Evolutionary conservation across 306 rosid genomes (phyloP).

Genomic region (Gastrolobium bilobum): DNA sequence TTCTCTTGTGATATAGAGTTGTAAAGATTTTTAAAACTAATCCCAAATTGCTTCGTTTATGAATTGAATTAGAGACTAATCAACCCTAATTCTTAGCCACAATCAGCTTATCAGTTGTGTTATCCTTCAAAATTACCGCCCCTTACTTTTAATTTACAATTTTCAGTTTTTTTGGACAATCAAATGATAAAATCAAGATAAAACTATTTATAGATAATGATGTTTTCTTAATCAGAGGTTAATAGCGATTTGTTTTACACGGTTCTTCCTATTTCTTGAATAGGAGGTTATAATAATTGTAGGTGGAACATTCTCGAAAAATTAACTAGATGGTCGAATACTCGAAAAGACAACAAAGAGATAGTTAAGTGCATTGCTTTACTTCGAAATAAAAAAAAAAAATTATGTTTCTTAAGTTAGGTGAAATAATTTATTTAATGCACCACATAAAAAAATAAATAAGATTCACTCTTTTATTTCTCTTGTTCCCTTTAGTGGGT

Average conservation of each 20-base stretch:
- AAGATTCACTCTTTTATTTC: too few species aligned
- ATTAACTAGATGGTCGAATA: background rate
- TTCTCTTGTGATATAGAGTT: too few species aligned
- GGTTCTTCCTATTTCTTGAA: background rate
- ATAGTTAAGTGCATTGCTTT: background rate
- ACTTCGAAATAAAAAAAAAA: background rate
- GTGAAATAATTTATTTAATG: too few species aligned
- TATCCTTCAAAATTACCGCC: background rate
- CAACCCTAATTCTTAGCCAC: too few species aligned
- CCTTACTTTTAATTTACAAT: background rate
- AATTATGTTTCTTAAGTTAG: background rate
- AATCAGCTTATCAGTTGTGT: too few species aligned
- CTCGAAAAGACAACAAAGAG: slow-evolving; percentile 12
- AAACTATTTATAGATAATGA: background rate
- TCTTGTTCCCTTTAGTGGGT: too few species aligned
- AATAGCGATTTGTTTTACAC: background rate
- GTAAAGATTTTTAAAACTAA: too few species aligned
- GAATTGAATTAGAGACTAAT: too few species aligned
- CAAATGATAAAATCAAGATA: background rate
- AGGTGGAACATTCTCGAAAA: background rate
- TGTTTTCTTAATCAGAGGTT: slow-evolving; percentile 27
- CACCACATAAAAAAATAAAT: too few species aligned
- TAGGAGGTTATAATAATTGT: slow-evolving; percentile 16
- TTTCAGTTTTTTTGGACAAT: background rate
- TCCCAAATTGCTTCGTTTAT: too few species aligned